Base-by-base conservation (phyloP, 306 rosid species). In the Gastrolobium bilobum region DNA sequence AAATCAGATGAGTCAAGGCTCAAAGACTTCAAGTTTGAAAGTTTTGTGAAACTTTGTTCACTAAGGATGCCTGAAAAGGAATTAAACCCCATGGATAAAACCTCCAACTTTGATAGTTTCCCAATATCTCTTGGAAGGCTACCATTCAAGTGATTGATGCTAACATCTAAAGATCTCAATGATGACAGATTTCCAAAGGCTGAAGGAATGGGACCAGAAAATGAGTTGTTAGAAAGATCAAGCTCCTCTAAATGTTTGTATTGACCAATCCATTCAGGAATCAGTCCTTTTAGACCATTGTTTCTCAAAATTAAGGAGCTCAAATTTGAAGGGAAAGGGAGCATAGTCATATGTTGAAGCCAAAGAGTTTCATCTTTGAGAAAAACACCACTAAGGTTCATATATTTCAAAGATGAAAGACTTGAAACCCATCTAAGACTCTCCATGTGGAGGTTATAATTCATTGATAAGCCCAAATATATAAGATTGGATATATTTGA, bases 281-380 rank as follows among this genome's bases (percentile, higher is more conserved):
- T 34, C 0, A 5, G 2, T 61, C 67, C 67, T 11, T 61, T 63
- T 3, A 63, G 31, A 1, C 2, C 2, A n/a, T 61, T 61, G 26
- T 1, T 10, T 34, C 10, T 9, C 14, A 68, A 47, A 13, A 2
- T 1, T 5, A 80, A 38, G 2, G 10, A 38, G 40, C 59, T 58
- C 34, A 85, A 75, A 14, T 34, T 29, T 1, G 61, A 13, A 85
- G 15, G 26, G 26, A 81, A 68, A 77, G 81, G 85, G 10, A 80
- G 75, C 78, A 39, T 75, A 13, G 31, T 44, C 9, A 79, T 26
- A 0, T 44, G 10, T 13, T 76, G 73, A 47, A 73, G 80, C 86
- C 71, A 73, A 8, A 7, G 47, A 43, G 20, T 31, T 43, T 59
- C 69, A 14, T 33, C 9, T 31, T n/a, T 42, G 68, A 73, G 52